Conservation (phyloP, 352 stramenopile genomes). For the Globisporangium barbulae region DNA sequence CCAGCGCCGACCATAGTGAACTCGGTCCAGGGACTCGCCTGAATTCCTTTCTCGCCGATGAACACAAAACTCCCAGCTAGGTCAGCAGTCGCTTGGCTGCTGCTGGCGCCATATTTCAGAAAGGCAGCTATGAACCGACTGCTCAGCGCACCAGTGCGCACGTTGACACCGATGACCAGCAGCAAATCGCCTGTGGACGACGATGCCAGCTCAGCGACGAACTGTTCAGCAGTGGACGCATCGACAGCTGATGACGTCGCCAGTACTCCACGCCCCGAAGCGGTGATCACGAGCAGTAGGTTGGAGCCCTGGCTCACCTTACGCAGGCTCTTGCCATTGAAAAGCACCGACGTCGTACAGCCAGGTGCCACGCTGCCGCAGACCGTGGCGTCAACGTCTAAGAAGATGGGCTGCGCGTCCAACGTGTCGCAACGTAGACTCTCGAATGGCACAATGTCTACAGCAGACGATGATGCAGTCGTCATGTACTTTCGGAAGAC, state of each 20-base stretch:
- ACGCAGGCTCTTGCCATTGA: slow-evolving; percentile 18
- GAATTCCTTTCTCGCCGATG: slow-evolving; percentile 3
- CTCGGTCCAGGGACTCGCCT: not conserved
- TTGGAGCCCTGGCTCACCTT: slow-evolving; percentile 3
- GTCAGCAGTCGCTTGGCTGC: not conserved
- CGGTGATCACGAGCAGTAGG: not conserved
- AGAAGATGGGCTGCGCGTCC: slow-evolving; percentile 36
- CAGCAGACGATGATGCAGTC: not conserved
- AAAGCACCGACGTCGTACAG: slow-evolving; percentile 10
- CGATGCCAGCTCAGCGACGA: slow-evolving; percentile 6
- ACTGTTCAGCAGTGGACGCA: not conserved
- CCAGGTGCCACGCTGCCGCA: slow-evolving; percentile 20
- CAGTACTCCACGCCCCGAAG: slow-evolving; percentile 2
- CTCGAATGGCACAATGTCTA: slow-evolving; percentile 15
- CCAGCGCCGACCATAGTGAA: slow-evolving; percentile 2
- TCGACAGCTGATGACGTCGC: slow-evolving; percentile 5
- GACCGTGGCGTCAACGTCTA: slow-evolving; percentile 29
- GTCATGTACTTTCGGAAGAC: slow-evolving; percentile 31
- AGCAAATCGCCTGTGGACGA: slow-evolving; percentile 17
- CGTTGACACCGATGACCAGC: slow-evolving; percentile 18
- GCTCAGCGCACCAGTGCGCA: slow-evolving; percentile 17
- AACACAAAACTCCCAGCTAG: slow-evolving; percentile 9
- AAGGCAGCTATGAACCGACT: not conserved
- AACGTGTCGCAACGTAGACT: slow-evolving; percentile 49
- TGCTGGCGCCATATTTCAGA: slow-evolving; percentile 2